These are phyloP conservation scores for Diddensiella santjacobensis DNA, from an alignment of 805 yeast species.

Conservation along the genomic window DNA sequence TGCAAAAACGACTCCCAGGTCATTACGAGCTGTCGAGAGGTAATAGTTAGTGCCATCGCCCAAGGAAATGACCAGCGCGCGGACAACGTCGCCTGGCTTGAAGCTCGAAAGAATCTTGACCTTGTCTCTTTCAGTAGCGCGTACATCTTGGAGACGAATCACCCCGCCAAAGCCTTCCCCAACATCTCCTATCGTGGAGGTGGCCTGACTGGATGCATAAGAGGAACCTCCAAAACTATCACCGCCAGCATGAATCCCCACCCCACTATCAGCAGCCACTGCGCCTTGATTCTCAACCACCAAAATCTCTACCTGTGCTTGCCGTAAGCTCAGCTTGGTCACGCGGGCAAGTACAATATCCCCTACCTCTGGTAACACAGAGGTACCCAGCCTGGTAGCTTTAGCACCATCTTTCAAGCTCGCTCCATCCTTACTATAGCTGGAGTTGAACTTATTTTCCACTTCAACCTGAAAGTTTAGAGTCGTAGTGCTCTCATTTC, in stretches of 20 bases:
- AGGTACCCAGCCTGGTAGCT: conserved; percentile 17
- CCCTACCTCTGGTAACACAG: conserved; percentile 67
- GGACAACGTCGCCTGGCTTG: conserved; percentile 87
- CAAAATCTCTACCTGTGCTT: conserved; percentile 74
- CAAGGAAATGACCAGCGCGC: conserved; percentile 73
- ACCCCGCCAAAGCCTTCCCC: conserved; percentile 90
- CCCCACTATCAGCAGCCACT: conserved; percentile 59
- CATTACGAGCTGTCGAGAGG: conserved; percentile 83
- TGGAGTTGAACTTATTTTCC: conserved; percentile 24
- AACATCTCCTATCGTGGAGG: conserved; percentile 43
- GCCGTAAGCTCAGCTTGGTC: conserved; percentile 58
- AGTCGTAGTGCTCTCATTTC: conserved; percentile 19
- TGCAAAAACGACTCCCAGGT: conserved; percentile 91
- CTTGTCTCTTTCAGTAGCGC: conserved; percentile 87
- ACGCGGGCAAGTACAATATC: conserved; percentile 79
- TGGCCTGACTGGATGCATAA: conserved; percentile 21
- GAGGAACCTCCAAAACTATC: conserved; percentile 30
- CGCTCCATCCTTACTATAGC: conserved; percentile 17
- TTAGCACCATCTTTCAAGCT: conserved; percentile 4
- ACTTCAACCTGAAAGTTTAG: conserved; percentile 23
- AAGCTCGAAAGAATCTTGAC: conserved; percentile 75
- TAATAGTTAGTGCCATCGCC: conserved; percentile 95
- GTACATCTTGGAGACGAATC: conserved; percentile 79
- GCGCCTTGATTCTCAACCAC: conserved; percentile 60
- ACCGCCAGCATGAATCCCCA: conserved; percentile 53